Base-by-base conservation (phyloP, 108 stramenopile genomes). In the Mediolabrus comicus region DNA sequence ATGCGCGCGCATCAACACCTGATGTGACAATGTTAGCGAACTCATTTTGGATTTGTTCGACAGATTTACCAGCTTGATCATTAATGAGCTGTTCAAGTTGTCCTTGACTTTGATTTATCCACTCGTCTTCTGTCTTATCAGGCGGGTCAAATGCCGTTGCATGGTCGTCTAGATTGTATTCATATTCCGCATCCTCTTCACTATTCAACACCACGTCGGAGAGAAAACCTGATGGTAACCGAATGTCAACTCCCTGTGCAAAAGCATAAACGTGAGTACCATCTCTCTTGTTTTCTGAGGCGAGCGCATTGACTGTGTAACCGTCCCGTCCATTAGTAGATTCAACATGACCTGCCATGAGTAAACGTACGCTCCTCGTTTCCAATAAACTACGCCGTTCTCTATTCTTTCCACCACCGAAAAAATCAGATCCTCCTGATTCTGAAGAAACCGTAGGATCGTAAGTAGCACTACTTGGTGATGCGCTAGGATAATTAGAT, bases 331-430 rank as follows among this genome's bases (percentile, higher is more conserved):
- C 30, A 12, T 59, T 46, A 31, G 53, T 30, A 3, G 62, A 35
- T 59, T 73, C 79, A 6, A 73, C 62, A 28, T 80, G 79, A 11
- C 79, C 79, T 11, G 79, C 71, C 71, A 80, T 67, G 19, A 80
- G 54, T 3, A 80, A 59, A 27, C 79, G 71, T 12, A 80, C 79
- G 12, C 69, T 71, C n/a, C 69, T 53, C 11, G 65, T 71, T 29
- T 62, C 57, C 43, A 17, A 6, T 22, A 31, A n/a, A n/a, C 16
- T 54, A 27, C 31, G 34, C 6, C 53, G 16, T 14, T 25, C 49
- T 29, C 8, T 26, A 27, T 24, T 25, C 52, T n/a, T 10, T 3
- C 9, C 34, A 53, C 46, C 46, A 22, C 46, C 46, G n/a, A 49
- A 24, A 49, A 49, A 2, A 7, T 22, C 19, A 19, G 22, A n/a